A percentile compares a stretch with the other conserved stretches of the same genome.
Conservation (phyloP, 768 basidiomycete species). For the Phaeotremella skinneri region DNA sequence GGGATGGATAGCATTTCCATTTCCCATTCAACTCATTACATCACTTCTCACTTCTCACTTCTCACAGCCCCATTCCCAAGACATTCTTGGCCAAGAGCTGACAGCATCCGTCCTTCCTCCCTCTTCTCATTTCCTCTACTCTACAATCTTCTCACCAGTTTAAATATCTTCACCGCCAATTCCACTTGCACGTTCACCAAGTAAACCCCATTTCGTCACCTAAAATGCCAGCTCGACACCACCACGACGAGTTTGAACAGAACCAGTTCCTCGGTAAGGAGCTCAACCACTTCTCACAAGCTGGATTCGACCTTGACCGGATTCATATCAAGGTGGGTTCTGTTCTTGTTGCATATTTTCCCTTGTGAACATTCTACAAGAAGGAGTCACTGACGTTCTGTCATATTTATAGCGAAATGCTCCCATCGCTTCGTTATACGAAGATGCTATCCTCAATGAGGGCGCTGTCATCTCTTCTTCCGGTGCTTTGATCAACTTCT, state of each 20-base stretch:
- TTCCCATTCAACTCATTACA: not conserved
- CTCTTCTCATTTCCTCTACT: not conserved
- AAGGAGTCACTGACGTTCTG: not conserved
- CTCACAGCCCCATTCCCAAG: too few relatives aligned
- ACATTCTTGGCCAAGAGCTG: too few relatives aligned
- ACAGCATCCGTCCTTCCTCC: too few relatives aligned
- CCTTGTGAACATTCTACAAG: not conserved
- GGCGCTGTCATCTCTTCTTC: constrained; percentile 95
- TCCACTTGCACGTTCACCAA: too few relatives aligned
- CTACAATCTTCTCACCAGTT: not conserved
- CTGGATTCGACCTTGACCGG: constrained; percentile 97
- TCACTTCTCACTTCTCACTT: not conserved
- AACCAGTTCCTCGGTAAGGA: constrained; percentile 73
- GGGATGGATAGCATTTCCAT: not conserved
- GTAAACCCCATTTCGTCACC: constrained; percentile 8
- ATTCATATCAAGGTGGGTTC: constrained; percentile 72
- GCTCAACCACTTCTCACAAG: constrained; percentile 95
- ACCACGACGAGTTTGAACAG: constrained; percentile 42
- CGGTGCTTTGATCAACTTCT: constrained; percentile 98
- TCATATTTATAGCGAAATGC: constrained; percentile 45
- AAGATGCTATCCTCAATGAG: constrained; percentile 97
- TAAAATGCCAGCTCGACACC: constrained; percentile 36
- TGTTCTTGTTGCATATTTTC: not conserved
- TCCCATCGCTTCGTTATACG: constrained; percentile 74
- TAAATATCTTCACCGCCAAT: not conserved